A percentile compares a stretch with the other conserved stretches of the same genome.
These are phyloP conservation scores for Arachnomyces sp. DNA, from an alignment of 2,329 filamentous ascomycete genomes.

Conservation along the genomic window DNA sequence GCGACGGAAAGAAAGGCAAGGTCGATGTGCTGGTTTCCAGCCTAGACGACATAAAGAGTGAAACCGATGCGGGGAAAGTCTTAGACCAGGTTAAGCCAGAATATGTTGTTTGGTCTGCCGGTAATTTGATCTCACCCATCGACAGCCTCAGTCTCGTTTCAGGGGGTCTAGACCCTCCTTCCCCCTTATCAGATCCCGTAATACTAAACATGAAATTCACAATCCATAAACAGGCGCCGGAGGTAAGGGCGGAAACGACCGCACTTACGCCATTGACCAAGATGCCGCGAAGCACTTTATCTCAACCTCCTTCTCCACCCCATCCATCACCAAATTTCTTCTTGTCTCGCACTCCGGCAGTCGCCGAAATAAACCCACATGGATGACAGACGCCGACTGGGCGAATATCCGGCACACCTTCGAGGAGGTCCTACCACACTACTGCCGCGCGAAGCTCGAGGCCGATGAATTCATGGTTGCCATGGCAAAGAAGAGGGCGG, in stretches of 20 bases:
- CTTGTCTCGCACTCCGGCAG: slow-evolving; percentile 49
- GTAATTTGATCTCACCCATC: slow-evolving; percentile 19
- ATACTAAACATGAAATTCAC: background rate
- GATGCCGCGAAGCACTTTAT: slow-evolving; percentile 51
- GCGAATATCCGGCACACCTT: slow-evolving; percentile 39
- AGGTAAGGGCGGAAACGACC: slow-evolving; percentile 45
- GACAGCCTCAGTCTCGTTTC: background rate
- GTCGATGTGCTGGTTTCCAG: slow-evolving; percentile 63
- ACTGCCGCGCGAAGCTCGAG: slow-evolving; percentile 48
- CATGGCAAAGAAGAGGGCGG: slow-evolving; percentile 29
- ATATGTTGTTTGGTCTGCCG: slow-evolving; percentile 42
- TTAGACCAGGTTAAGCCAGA: slow-evolving; percentile 41
- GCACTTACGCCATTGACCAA: slow-evolving; percentile 47
- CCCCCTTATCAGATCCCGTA: background rate
- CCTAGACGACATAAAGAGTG: slow-evolving; percentile 61
- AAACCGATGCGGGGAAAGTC: slow-evolving; percentile 55
- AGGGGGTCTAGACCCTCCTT: background rate
- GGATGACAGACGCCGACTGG: slow-evolving; percentile 46
- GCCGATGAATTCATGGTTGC: slow-evolving; percentile 50
- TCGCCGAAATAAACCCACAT: slow-evolving; percentile 40
- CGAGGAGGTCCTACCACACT: slow-evolving; percentile 43
- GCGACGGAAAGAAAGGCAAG: slow-evolving; percentile 51
- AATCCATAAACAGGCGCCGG: slow-evolving; percentile 39
- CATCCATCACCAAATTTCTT: slow-evolving; percentile 46
- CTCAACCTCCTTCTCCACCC: slow-evolving; percentile 37